Conservation (phyloP, 257 asterid genomes). For the Solanum appendiculatum region DNA sequence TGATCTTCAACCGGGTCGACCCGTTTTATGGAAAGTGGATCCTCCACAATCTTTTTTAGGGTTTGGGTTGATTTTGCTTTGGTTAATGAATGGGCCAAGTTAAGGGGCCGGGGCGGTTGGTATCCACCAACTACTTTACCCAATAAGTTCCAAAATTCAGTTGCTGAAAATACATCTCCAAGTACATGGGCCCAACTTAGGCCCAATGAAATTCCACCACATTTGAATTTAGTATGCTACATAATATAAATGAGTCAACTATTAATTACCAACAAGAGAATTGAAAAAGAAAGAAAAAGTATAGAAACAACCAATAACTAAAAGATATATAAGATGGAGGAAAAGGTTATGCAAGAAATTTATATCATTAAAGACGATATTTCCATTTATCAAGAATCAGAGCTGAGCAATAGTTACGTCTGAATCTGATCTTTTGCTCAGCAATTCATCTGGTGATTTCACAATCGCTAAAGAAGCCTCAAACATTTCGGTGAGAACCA, state of each 20-base stretch:
- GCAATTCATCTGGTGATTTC: not conserved
- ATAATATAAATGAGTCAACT: not conserved
- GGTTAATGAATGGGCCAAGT: slow-evolving; percentile 15
- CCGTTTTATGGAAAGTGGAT: slow-evolving; percentile 53
- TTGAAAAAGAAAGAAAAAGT: not conserved
- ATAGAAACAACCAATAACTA: not conserved
- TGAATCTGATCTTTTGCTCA: accelerated
- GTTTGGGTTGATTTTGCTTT: not conserved
- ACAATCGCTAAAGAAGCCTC: accelerated
- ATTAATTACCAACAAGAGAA: not conserved
- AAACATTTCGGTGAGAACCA: accelerated
- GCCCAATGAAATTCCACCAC: slow-evolving; percentile 82
- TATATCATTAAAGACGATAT: too few species aligned
- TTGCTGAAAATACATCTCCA: slow-evolving; percentile 63
- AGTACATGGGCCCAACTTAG: slow-evolving; percentile 88
- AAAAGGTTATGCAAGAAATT: not conserved
- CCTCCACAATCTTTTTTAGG: slow-evolving; percentile 1
- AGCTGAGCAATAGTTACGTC: accelerated
- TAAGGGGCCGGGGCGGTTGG: slow-evolving; percentile 14
- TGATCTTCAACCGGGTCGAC: slow-evolving; percentile 67
- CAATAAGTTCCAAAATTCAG: slow-evolving; percentile 42
- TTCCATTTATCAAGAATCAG: too few species aligned
- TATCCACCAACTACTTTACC: slow-evolving; percentile 22
- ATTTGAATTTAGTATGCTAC: slow-evolving; percentile 64
- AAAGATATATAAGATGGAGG: not conserved